Conservation (phyloP, 768 basidiomycete species). For the Roridomyces roridus region DNA sequence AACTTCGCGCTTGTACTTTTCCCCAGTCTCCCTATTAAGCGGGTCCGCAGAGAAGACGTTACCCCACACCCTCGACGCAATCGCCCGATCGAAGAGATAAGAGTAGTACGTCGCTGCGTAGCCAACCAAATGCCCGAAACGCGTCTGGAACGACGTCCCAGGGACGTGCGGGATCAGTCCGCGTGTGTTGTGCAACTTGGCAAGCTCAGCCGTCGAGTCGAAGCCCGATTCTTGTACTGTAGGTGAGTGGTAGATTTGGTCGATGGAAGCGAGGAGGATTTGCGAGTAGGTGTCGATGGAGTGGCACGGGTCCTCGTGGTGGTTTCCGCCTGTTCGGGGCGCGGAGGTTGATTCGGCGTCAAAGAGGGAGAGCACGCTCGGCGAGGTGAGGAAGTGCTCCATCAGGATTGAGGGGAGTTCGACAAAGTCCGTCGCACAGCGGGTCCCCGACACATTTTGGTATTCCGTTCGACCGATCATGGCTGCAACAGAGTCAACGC, state of each 20-base stretch:
- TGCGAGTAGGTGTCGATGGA: conserved; percentile 91
- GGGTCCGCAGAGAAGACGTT: conserved; percentile 75
- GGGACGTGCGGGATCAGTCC: conserved; percentile 85
- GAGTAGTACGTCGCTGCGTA: conserved; percentile 99
- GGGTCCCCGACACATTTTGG: conserved; percentile 96
- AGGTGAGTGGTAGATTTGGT: conserved; percentile 90
- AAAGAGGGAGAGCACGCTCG: conserved; percentile 82
- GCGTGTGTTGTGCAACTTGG: conserved; percentile 64
- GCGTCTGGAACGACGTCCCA: conserved; percentile 93
- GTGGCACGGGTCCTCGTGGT: conserved; percentile 77
- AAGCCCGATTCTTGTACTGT: conserved; percentile 60
- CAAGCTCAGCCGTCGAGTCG: conserved; percentile 74
- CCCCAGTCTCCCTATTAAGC: conserved; percentile 75
- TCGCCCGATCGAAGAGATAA: conserved; percentile 95
- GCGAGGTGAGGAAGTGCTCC: conserved; percentile 95
- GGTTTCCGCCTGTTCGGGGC: conserved; percentile 58
- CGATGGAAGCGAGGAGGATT: conserved; percentile 86
- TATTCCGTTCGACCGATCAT: conserved; percentile 98
- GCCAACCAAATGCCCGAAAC: conserved; percentile 94
- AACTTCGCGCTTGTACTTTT: conserved; percentile 79
- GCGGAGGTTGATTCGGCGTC: conserved; percentile 55
- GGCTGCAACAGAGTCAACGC: conserved; percentile 53
- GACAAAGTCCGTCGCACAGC: conserved; percentile 98
- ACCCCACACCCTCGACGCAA: conserved; percentile 90
- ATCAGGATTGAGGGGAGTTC: conserved; percentile 98